These are phyloP conservation scores for Schizochytrium sp. DNA, from an alignment of 108 stramenopile species.

Conservation along the genomic window DNA sequence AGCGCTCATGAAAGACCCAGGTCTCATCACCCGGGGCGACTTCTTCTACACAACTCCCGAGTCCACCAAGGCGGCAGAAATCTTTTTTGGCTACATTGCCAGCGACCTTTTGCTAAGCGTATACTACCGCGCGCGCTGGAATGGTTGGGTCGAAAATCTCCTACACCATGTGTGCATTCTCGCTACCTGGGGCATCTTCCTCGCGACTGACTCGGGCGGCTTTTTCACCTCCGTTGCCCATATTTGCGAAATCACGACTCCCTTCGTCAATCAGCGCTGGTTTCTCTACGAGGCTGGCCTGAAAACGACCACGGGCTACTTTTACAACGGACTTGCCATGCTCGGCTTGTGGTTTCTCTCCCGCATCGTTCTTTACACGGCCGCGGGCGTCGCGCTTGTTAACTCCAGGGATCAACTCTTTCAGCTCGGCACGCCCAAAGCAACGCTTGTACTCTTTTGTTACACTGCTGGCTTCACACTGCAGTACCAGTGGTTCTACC, in stretches of 20 bases:
- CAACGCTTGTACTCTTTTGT: neutral
- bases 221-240: neutral
- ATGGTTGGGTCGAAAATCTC: slow-evolving; percentile 16
- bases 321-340: slow-evolving; percentile 10
- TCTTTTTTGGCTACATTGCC: neutral
- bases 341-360: neutral
- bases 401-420: neutral
- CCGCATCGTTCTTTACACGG: neutral
- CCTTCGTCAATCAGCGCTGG: slow-evolving; percentile 9
- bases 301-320: neutral
- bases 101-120: neutral
- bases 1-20: neutral
- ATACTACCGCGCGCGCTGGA: neutral
- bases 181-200: neutral
- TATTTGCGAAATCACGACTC: neutral
- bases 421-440: neutral
- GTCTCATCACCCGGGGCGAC: neutral
- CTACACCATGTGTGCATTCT: neutral
- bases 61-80: neutral
- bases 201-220: neutral
- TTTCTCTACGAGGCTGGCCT: neutral
- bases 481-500: slow-evolving; percentile 4
- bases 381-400: neutral
- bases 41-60: neutral
- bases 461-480: neutral